Base-by-base conservation (phyloP, 805 yeast species). In the Alloascoidea hylecoeti region DNA sequence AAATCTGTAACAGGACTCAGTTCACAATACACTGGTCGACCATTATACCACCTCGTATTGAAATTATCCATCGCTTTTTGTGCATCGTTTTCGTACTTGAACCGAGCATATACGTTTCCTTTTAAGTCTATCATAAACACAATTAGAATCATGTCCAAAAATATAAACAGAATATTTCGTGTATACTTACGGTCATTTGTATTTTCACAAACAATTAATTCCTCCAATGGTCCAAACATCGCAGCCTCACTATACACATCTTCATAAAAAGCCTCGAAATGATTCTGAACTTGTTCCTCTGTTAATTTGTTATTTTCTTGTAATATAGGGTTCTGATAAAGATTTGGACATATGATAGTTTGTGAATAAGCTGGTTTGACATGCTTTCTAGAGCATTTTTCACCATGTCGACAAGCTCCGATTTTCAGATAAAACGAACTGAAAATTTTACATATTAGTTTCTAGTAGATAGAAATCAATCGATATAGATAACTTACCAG, bases 361-460 rank as follows among this genome's bases (percentile, higher is more conserved):
- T 65, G 62, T 1, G 94, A 79, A 33, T 62, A 55, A 4, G 62
- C 55, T 1, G 96, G 95, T 46, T 69, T 69, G 15, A 69, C 63
- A 54, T 86, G 88, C 40, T 67, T 68, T 48, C 89, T 64, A 5
- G 85, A 75, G 49, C 97, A 88, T 48, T 78, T 78, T 41, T 78
- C 86, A 0, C 96, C 96, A 54, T 88, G 96, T 42, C 96, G 66
- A 50, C 97, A 88, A 0, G 95, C 94, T 0, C 97, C 97, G 18
- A 85, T 82, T 52, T 79, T 83, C 44, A 68, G 64, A 51, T 76
- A 85, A 52, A 86, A 86, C 30, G 72, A 61, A 45, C 78, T 71
- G 16, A 12, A 4, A 17, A 37, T 12, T 18, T 12, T 38, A 15
- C 16, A 35, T 30, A 32, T 33, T 30, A 23, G 38, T 23, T 18